phyloP scores from a whole-genome alignment of 192 early-diverging fungal genomes.

The Dissophora ornata region DNA sequence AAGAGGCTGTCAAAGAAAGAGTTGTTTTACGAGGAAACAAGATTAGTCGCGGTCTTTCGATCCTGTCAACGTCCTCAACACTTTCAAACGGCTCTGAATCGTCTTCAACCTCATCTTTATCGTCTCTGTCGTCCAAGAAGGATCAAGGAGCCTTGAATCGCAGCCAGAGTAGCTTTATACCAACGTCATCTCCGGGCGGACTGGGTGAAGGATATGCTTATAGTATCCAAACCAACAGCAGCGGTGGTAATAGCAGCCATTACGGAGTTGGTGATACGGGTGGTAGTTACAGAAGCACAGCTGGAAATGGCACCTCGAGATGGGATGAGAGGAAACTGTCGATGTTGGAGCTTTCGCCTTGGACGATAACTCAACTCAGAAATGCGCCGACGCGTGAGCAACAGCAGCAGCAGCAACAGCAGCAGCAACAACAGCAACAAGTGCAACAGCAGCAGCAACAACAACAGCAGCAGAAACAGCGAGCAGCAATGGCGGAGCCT shows the following conservation, averaged over 20 bases:
- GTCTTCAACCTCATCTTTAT: slow-evolving; percentile 20
- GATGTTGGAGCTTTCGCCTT: slow-evolving; percentile 14
- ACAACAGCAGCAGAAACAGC: slow-evolving; percentile 15
- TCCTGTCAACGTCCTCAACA: slow-evolving; percentile 22
- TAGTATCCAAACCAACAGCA: slow-evolving; percentile 15
- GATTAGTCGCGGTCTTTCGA: slow-evolving; percentile 13
- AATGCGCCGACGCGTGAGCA: slow-evolving; percentile 18
- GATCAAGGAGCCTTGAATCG: neutral
- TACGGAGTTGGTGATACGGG: neutral
- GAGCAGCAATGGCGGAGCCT: neutral
- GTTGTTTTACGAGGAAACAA: neutral
- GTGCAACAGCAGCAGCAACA: slow-evolving; percentile 11
- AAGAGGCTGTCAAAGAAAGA: neutral
- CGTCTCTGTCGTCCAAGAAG: neutral
- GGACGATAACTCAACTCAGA: slow-evolving; percentile 10
- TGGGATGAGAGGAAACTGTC: slow-evolving; percentile 17
- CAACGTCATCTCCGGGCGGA: neutral
- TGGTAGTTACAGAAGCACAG: neutral
- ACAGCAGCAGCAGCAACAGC: slow-evolving; percentile 12
- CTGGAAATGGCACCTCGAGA: neutral
- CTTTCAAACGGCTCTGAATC: slow-evolving; percentile 10
- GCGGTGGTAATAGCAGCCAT: neutral
- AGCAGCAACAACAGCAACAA: slow-evolving; percentile 18
- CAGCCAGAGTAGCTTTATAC: neutral
- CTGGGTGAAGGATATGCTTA: neutral